Evolutionary conservation across 179 eudicot species (phyloP).

Genomic region (Amaranthus tricolor): DNA sequence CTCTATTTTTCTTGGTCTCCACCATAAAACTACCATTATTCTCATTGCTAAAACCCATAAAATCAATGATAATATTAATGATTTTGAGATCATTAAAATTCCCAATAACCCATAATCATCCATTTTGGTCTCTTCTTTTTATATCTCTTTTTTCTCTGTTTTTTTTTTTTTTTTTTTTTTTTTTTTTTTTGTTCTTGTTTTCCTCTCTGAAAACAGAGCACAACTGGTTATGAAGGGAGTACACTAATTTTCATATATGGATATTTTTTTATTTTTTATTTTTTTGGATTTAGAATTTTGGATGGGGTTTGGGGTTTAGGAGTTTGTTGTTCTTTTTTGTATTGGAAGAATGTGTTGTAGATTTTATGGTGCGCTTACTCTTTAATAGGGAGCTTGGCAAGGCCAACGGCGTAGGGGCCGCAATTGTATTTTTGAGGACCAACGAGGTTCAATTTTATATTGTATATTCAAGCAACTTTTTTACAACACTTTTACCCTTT

Average conservation of each 20-base stretch:
- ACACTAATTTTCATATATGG: not conserved
- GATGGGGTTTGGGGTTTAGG: slow-evolving; percentile 15
- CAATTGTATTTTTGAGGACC: slow-evolving; percentile 58
- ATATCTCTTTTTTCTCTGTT: not conserved
- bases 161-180: not conserved
- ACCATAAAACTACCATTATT: slow-evolving; percentile 53
- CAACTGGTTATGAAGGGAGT: slow-evolving; percentile 19
- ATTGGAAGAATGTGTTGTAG: slow-evolving; percentile 13
- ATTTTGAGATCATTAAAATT: slow-evolving; percentile 22
- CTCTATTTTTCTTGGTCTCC: slow-evolving; percentile 70
- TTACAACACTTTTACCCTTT: slow-evolving; percentile 35
- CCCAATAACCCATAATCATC: slow-evolving; percentile 22
- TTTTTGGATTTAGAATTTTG: slow-evolving; percentile 18
- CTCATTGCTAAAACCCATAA: slow-evolving; percentile 32
- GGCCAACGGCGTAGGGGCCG: slow-evolving; percentile 85
- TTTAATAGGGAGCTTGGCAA: slow-evolving; percentile 55
- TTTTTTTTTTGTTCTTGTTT: not conserved
- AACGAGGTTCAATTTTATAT: slow-evolving; percentile 36
- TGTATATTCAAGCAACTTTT: slow-evolving; percentile 23
- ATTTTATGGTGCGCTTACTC: slow-evolving; percentile 19
- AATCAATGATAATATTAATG: slow-evolving; percentile 25
- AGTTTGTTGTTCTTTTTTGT: slow-evolving; percentile 20
- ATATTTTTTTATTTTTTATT: slow-evolving; percentile 9
- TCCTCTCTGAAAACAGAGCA: slow-evolving; percentile 18
- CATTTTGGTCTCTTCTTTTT: not conserved